Evolutionary conservation across 2,329 filamentous ascomycete genomes (phyloP).

Genomic region (Penicillium sclerotigenum): DNA sequence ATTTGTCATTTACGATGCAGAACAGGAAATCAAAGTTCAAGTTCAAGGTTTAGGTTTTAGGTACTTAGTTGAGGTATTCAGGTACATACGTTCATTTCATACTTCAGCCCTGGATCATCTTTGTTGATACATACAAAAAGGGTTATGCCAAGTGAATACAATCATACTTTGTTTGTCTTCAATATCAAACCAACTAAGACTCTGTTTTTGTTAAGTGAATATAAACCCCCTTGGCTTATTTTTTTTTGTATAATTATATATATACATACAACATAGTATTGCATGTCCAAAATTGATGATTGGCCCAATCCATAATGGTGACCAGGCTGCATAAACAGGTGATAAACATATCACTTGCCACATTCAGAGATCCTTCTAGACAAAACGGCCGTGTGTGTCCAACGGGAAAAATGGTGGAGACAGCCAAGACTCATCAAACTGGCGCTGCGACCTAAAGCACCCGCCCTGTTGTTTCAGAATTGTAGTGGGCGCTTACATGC

Average conservation of each 20-base stretch:
- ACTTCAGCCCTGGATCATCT: neutral
- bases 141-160: neutral
- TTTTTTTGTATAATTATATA: neutral
- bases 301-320: slow-evolving; percentile 8
- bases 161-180: neutral
- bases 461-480: slow-evolving; percentile 35
- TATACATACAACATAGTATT: too few relatives aligned
- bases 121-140: neutral
- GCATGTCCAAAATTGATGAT: slow-evolving; percentile 7
- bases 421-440: slow-evolving; percentile 33
- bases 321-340: slow-evolving; percentile 16
- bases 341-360: slow-evolving; percentile 17
- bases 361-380: slow-evolving; percentile 5
- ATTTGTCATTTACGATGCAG: neutral
- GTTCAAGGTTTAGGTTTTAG: neutral
- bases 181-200: neutral
- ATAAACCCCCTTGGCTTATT: neutral
- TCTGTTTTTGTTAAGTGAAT: neutral
- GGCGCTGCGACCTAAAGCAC: slow-evolving; percentile 37
- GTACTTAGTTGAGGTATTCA: neutral
- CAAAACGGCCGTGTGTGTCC: slow-evolving; percentile 4
- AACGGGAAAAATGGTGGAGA: slow-evolving; percentile 11
- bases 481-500: slow-evolving; percentile 32
- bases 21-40: neutral
- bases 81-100: neutral